Conservation (phyloP, 176 grass and related monocot species). For the Oryza glaberrima region DNA sequence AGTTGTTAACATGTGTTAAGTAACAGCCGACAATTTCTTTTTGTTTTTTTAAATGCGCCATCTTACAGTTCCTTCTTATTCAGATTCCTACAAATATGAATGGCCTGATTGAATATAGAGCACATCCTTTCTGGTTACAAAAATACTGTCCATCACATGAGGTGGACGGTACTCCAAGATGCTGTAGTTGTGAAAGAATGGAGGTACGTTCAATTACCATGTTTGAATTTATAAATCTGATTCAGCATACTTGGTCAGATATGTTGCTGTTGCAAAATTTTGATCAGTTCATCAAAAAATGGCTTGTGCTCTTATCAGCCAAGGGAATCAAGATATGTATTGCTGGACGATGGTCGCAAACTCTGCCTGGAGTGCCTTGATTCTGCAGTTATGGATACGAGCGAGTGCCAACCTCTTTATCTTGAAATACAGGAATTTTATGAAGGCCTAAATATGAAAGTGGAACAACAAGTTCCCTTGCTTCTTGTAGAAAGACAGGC, state of each 20-base stretch:
- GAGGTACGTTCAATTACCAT: slow-evolving; percentile 58
- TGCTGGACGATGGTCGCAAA: slow-evolving; percentile 83
- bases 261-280: slow-evolving; percentile 6
- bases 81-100: slow-evolving; percentile 91
- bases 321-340: slow-evolving; percentile 84
- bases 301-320: slow-evolving; percentile 60
- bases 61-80: slow-evolving; percentile 47
- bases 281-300: slow-evolving; percentile 40
- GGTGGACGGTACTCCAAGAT: slow-evolving; percentile 90
- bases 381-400: slow-evolving; percentile 89
- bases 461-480: slow-evolving; percentile 90
- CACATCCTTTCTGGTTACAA: slow-evolving; percentile 95
- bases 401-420: slow-evolving; percentile 84
- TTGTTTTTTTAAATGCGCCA: background rate
- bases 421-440: slow-evolving; percentile 92
- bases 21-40: slow-evolving; percentile 14
- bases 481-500: slow-evolving; percentile 97
- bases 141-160: slow-evolving; percentile 98
- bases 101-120: slow-evolving; percentile 91
- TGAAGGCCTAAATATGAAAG: slow-evolving; percentile 95
- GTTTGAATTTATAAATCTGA: slow-evolving; percentile 8
- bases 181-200: slow-evolving; percentile 98
- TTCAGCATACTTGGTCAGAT: slow-evolving; percentile 23
- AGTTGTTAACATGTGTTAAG: slow-evolving; percentile 27
- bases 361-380: slow-evolving; percentile 95